phyloP scores from a whole-genome alignment of 805 yeast species.

The Jamesozyma lodderae region DNA sequence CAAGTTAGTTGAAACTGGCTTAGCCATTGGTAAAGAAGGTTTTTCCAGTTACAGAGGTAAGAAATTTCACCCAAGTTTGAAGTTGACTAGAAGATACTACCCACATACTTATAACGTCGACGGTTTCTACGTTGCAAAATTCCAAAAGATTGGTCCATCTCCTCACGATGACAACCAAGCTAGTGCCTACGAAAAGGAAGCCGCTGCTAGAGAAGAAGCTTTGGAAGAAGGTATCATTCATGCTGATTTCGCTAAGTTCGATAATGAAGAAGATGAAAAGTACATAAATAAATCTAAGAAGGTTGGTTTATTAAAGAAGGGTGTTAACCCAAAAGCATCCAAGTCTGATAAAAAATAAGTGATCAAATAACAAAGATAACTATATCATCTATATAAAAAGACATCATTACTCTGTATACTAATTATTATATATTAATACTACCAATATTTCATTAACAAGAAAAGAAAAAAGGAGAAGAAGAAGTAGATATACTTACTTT shows the following conservation, averaged over 20 bases:
- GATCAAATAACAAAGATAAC: neutral
- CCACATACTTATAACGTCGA: conserved; percentile 98
- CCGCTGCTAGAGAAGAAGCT: conserved; percentile 70
- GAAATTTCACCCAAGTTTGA: conserved; percentile 67
- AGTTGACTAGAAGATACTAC: conserved; percentile 86
- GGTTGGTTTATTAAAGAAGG: conserved; percentile 56
- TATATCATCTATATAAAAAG: neutral
- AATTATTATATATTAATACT: neutral
- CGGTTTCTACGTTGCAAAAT: conserved; percentile 96
- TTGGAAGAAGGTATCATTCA: conserved; percentile 74
- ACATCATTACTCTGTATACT: neutral
- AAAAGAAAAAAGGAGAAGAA: neutral
- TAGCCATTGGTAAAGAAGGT: conserved; percentile 92
- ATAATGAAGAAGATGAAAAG: conserved; percentile 63
- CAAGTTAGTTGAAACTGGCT: conserved; percentile 82
- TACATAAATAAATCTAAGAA: conserved; percentile 62
- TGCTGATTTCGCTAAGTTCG: conserved; percentile 79
- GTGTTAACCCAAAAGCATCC: conserved; percentile 53
- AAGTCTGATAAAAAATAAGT: conserved; percentile 9
- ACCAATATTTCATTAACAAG: neutral
- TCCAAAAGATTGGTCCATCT: conserved; percentile 81
- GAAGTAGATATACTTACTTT: neutral
- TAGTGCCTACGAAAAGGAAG: conserved; percentile 81
- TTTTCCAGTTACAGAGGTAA: conserved; percentile 91
- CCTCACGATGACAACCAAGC: conserved; percentile 79